Conservation (phyloP, 208 protist genomes). For the Giardia duodenalis region DNA sequence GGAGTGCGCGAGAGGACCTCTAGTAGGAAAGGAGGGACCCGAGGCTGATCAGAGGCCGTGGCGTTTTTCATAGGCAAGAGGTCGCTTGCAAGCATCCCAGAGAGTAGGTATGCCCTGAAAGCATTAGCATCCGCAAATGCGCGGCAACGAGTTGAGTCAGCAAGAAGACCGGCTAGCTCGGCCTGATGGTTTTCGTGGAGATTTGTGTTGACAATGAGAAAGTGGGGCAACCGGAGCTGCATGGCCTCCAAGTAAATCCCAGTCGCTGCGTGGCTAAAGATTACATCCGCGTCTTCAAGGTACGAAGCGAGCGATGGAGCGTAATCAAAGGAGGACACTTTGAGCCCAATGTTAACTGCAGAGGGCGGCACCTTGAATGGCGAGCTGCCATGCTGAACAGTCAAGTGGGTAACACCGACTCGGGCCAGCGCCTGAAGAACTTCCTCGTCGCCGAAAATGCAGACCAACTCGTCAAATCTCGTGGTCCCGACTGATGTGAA, state of each 20-base stretch:
- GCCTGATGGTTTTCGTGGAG: background rate
- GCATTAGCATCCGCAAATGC: background rate
- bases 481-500: background rate
- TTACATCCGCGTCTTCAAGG: background rate
- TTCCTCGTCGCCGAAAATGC: background rate
- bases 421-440: background rate
- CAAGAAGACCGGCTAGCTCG: background rate
- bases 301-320: background rate
- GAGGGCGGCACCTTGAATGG: background rate
- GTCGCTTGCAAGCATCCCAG: no score
- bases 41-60: no score
- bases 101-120: no score
- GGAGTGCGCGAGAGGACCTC: no score
- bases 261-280: background rate
- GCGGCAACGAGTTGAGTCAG: background rate
- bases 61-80: no score
- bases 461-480: background rate
- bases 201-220: background rate
- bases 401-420: background rate
- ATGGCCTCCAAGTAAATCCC: background rate
- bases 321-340: background rate
- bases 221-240: background rate
- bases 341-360: background rate
- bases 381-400: background rate
- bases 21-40: no score